Conservation (phyloP, 305 asterid species). For the Fraxinus angustifolia region DNA sequence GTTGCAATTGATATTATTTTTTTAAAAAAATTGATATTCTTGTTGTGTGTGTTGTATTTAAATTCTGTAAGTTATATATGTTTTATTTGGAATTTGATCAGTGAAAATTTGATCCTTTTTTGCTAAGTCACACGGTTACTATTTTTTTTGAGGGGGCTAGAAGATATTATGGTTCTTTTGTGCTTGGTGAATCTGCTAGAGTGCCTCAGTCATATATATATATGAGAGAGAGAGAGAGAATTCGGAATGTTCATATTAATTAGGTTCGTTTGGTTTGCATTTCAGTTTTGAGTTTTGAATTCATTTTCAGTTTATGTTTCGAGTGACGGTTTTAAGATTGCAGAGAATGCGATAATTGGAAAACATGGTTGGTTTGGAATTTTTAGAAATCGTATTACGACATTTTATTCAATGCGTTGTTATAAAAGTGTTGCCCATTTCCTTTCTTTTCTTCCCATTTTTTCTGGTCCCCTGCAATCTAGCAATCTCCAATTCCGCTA, state of each 20-base stretch:
- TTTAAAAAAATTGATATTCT: not conserved
- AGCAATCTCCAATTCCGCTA: constrained; percentile 9
- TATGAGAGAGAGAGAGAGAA: not conserved
- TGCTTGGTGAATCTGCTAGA: not conserved
- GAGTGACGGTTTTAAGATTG: not conserved
- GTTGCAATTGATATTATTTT: not conserved
- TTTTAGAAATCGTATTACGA: too few relatives aligned
- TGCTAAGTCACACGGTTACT: not conserved
- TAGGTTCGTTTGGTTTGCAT: not conserved
- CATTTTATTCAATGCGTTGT: not conserved
- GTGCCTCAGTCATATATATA: not conserved
- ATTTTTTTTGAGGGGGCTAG: not conserved
- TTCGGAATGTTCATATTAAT: not conserved
- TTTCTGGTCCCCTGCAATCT: not conserved
- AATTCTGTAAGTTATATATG: not conserved
- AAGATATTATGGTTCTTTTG: not conserved
- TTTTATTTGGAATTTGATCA: not conserved
- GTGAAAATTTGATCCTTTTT: not conserved
- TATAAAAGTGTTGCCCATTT: not conserved
- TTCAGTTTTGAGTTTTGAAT: not conserved
- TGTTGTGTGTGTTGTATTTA: not conserved
- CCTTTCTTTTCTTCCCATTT: not conserved
- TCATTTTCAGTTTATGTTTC: not conserved
- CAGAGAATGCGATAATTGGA: not conserved
- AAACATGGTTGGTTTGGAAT: not conserved